Base-by-base conservation (phyloP, 495 filamentous ascomycete species). In the Clavariopsis aquatica region DNA sequence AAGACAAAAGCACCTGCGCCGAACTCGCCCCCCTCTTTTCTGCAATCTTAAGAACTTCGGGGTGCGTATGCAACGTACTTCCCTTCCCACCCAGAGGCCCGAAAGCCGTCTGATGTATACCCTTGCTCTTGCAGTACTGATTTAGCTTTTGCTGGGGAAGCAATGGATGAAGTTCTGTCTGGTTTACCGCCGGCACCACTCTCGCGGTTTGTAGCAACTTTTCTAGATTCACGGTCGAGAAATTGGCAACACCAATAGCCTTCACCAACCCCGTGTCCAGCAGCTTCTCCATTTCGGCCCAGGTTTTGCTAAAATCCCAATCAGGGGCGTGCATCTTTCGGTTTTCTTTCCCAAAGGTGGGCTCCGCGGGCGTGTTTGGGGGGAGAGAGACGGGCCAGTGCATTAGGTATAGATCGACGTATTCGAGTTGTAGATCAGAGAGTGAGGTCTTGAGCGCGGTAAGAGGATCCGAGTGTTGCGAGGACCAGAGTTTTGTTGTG, bases 1-100 rank as follows among this genome's bases (percentile, higher is more conserved):
- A 76, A 23, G 59, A 55, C 12, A 76, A 59, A 34, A 70, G 63
- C 0, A 74, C 71, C 52, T 76, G 74, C 19, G 73, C 71, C 12
- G 69, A 22, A 1, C 65, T 76, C 49, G 69, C 69, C n/a, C 62
- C 52, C 8, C 62, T 57, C 49, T 72, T 64, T 28, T 64, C 46
- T 6, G 72, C 74, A 57, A 76, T 76, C 29, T 73, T 56, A 12
- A n/a, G 19, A 3, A 74, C 26, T 8, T 69, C 65, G 28, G 59
- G 20, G 29, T 62, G 47, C 29, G 52, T 49, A 36, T 57, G 61
- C n/a, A 56, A 41, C 3, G 61, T 64, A 7, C 34, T 36, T 1
- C 59, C 59, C 28, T 54, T 62, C 12, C 59, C 59, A 19, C 60
- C 60, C 13, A 63, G 60, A 15, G 60, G 60, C 17, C 60, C 51